These are phyloP conservation scores for Dactylonectria estremocensis DNA, from an alignment of 2,329 filamentous ascomycete species.

Conservation along the genomic window DNA sequence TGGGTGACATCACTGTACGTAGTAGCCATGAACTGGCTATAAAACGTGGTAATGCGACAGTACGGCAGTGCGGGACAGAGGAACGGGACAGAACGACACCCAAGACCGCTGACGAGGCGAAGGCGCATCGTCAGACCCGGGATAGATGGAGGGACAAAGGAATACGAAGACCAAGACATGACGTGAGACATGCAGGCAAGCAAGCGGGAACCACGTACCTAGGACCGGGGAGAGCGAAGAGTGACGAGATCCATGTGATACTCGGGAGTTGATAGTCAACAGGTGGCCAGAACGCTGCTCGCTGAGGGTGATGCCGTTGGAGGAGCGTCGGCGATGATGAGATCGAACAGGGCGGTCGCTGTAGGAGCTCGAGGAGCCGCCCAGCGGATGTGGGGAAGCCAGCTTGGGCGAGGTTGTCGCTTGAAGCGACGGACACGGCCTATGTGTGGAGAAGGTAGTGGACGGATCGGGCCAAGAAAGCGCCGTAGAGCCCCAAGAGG, in stretches of 20 bases:
- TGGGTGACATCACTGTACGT: slow-evolving; percentile 24
- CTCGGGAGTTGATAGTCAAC: slow-evolving; percentile 51
- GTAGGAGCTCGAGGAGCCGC: slow-evolving; percentile 70
- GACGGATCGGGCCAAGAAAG: slow-evolving; percentile 10
- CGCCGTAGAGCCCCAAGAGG: slow-evolving; percentile 9
- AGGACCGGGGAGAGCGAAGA: slow-evolving; percentile 67
- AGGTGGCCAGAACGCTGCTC: slow-evolving; percentile 51
- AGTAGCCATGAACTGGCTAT: slow-evolving; percentile 18
- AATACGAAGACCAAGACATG: slow-evolving; percentile 29
- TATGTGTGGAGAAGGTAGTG: slow-evolving; percentile 23
- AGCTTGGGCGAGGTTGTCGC: slow-evolving; percentile 58
- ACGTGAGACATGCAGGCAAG: slow-evolving; percentile 42
- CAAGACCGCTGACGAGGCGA: slow-evolving; percentile 23
- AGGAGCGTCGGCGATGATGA: slow-evolving; percentile 67
- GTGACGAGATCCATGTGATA: slow-evolving; percentile 47
- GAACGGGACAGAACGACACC: slow-evolving; percentile 27
- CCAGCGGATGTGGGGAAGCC: slow-evolving; percentile 65
- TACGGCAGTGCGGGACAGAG: slow-evolving; percentile 19
- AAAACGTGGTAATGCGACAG: no score
- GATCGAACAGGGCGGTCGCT: slow-evolving; percentile 64
- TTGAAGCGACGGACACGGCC: slow-evolving; percentile 40
- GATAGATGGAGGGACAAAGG: slow-evolving; percentile 22
- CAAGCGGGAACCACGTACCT: slow-evolving; percentile 60
- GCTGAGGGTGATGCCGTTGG: slow-evolving; percentile 55
- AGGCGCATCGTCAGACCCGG: slow-evolving; percentile 25